phyloP scores from a whole-genome alignment of 208 protist species.

The Trypanosoma rangeli region DNA sequence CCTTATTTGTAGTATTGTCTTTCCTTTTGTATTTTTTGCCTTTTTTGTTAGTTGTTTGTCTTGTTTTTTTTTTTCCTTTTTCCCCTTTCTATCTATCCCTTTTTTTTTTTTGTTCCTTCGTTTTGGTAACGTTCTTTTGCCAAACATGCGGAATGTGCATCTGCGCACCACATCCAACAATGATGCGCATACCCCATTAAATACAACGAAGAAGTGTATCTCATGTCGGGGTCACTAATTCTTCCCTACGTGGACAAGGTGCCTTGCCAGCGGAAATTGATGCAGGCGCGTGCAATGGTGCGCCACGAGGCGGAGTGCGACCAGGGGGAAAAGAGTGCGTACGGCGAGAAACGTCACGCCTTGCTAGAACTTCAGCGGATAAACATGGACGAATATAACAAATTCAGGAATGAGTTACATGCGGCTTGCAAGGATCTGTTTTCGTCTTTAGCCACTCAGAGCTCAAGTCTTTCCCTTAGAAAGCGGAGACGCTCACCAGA shows the following conservation, averaged over 20 bases:
- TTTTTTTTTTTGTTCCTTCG: conserved; percentile 20
- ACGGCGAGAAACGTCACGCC: not conserved
- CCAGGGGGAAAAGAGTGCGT: not conserved
- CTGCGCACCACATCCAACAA: no score
- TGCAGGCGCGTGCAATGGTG: conserved; percentile 19
- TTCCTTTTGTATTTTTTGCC: conserved; percentile 9
- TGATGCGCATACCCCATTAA: not conserved
- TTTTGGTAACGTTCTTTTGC: not conserved
- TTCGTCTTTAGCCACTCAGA: not conserved
- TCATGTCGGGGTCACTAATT: conserved; percentile 12
- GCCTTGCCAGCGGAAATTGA: not conserved
- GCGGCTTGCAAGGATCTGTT: not conserved
- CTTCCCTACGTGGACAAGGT: conserved; percentile 26
- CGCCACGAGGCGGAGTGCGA: conserved; percentile 2
- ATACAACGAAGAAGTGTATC: not conserved
- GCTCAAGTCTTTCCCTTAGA: not conserved
- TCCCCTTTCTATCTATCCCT: not conserved
- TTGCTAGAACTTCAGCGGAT: conserved; percentile 3
- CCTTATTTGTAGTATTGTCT: conserved; percentile 13
- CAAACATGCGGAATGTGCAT: no score
- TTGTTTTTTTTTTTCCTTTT: conserved; percentile 10
- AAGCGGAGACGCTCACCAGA: conserved; percentile 10
- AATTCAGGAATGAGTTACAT: conserved; percentile 14
- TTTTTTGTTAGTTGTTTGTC: conserved; percentile 16
- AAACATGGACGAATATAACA: conserved; percentile 11